Percentiles rank a stretch among this genome's conserved stretches.
These are phyloP conservation scores for Rhamnella rubrinervis DNA, from an alignment of 331 rosid species.

Conservation along the genomic window DNA sequence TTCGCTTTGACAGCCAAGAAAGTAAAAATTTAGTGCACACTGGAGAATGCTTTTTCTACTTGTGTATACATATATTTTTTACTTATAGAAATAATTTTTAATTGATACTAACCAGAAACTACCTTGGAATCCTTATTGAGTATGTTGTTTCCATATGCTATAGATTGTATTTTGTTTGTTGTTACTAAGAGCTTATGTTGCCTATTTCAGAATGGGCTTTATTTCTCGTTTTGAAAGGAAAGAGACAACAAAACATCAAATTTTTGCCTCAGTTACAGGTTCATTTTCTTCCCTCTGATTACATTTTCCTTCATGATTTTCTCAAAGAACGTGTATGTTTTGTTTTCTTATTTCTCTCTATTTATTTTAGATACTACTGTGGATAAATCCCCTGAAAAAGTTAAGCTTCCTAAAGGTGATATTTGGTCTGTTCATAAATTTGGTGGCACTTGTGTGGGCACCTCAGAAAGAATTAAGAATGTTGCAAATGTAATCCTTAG, in stretches of 20 bases:
- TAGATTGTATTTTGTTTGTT: neutral
- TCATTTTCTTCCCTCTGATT: constrained; percentile 11
- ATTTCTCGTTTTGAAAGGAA: constrained; percentile 35
- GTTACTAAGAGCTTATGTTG: constrained; percentile 19
- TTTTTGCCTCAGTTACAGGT: constrained; percentile 69
- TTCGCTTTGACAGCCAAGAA: too few species aligned
- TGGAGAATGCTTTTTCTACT: too few species aligned
- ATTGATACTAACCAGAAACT: too few species aligned
- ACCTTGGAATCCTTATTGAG: neutral
- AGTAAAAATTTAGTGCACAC: too few species aligned
- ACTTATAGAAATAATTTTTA: too few species aligned
- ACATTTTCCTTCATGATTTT: neutral
- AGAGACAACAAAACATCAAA: constrained; percentile 26
- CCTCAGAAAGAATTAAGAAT: constrained; percentile 76
- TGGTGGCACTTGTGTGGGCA: constrained; percentile 97
- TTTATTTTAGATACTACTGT: constrained; percentile 38
- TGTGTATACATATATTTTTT: too few species aligned
- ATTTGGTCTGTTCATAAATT: constrained; percentile 94
- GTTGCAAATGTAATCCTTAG: constrained; percentile 67
- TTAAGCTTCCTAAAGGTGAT: constrained; percentile 65
- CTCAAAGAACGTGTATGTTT: neutral
- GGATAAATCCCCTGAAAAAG: constrained; percentile 47
- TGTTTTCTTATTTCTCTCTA: too few species aligned
- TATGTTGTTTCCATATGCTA: neutral
- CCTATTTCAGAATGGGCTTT: constrained; percentile 55